Conservation (phyloP, 2,329 filamentous ascomycete genomes). For the Coleophoma eucalyptorum region DNA sequence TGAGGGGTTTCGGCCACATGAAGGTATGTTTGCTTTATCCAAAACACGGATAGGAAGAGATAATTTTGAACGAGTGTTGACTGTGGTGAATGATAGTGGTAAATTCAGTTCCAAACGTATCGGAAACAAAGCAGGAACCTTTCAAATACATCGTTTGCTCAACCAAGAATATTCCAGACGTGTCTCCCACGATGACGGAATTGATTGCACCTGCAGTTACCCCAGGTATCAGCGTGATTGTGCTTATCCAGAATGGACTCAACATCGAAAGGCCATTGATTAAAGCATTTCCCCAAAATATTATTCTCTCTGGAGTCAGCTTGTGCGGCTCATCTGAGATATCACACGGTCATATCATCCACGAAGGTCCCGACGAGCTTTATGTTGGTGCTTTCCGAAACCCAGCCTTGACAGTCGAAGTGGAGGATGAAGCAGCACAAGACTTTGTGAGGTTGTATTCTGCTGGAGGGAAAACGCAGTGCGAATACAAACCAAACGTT, state of each 20-base stretch:
- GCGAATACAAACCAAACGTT: conserved; percentile 16
- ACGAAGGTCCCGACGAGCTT: conserved; percentile 17
- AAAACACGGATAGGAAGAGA: too few relatives aligned
- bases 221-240: conserved; percentile 15
- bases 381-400: conserved; percentile 17
- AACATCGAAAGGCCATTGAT: conserved; percentile 22
- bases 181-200: conserved; percentile 29
- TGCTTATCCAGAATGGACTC: conserved; percentile 23
- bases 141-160: conserved; percentile 20
- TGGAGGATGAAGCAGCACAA: conserved; percentile 9
- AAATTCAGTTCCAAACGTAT: conserved; percentile 42
- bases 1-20: conserved; percentile 16
- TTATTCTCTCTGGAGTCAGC: conserved; percentile 19
- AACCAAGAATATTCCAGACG: conserved; percentile 23
- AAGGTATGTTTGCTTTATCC: conserved; percentile 5
- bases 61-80: too few relatives aligned
- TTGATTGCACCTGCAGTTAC: conserved; percentile 19
- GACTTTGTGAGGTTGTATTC: conserved; percentile 18
- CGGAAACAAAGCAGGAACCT: conserved; percentile 16
- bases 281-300: conserved; percentile 16
- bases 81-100: conserved; percentile 31
- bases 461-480: conserved; percentile 15
- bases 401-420: conserved; percentile 9
- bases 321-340: conserved; percentile 19
- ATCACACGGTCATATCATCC: conserved; percentile 13